Conservation (phyloP, 192 early-diverging fungal genomes). For the Diversispora epigaea region DNA sequence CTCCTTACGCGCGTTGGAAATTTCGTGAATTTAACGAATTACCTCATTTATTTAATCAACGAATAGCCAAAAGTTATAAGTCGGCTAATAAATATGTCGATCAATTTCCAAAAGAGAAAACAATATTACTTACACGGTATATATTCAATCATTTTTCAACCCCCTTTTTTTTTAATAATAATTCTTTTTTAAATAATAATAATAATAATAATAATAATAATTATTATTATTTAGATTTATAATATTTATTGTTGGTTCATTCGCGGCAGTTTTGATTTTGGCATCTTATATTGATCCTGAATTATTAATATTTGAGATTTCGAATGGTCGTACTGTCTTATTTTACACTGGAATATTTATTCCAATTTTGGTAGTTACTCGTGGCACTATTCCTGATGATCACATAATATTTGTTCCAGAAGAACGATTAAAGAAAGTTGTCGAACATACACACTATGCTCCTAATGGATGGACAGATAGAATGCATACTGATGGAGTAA, state of each 20-base stretch:
- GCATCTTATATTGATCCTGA: constrained; percentile 86
- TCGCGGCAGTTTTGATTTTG: constrained; percentile 81
- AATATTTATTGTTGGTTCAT: constrained; percentile 83
- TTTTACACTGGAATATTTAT: constrained; percentile 95
- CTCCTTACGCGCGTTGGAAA: constrained; percentile 86
- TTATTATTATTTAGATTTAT: constrained; percentile 62
- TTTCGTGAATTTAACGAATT: constrained; percentile 98
- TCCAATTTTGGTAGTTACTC: constrained; percentile 72
- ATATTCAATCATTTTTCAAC: neutral
- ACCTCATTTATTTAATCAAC: constrained; percentile 80
- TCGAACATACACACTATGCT: constrained; percentile 88
- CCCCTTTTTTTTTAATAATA: too few species aligned
- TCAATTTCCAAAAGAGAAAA: constrained; percentile 86
- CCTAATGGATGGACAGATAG: constrained; percentile 81
- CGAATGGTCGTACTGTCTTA: constrained; percentile 80
- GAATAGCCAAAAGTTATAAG: constrained; percentile 73
- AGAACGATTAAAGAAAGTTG: constrained; percentile 68
- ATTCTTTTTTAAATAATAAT: too few species aligned
- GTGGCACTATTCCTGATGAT: constrained; percentile 82
- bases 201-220: too few species aligned
- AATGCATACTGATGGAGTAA: constrained; percentile 78
- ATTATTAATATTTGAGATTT: constrained; percentile 88
- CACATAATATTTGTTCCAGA: constrained; percentile 82
- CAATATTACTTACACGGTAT: constrained; percentile 72
- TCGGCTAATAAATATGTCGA: constrained; percentile 79